Percentiles rank a stretch among this genome's conserved stretches.
Evolutionary conservation across 2,329 filamentous ascomycete species (phyloP).

Genomic region (Aspergillus fumigatus): DNA sequence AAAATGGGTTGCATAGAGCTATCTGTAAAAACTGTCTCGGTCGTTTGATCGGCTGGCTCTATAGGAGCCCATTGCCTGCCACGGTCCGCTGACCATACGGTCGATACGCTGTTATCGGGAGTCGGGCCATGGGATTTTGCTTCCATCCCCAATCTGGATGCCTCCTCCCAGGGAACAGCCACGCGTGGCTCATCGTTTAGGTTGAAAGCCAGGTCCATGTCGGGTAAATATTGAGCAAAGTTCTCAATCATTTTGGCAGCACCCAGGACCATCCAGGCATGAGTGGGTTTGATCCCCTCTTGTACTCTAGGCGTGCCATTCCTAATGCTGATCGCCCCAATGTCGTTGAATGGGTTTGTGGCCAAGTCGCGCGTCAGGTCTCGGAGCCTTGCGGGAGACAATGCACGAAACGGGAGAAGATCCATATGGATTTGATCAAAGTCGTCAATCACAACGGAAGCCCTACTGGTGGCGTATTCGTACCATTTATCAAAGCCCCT

Average conservation of each 20-base stretch:
- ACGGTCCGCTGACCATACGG: slow-evolving; percentile 36
- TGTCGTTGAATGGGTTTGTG: slow-evolving; percentile 51
- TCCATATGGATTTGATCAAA: slow-evolving; percentile 57
- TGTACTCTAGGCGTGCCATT: slow-evolving; percentile 48
- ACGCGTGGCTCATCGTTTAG: slow-evolving; percentile 58
- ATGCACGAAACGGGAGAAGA: slow-evolving; percentile 51
- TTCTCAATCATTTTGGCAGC: slow-evolving; percentile 50
- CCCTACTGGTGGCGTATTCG: slow-evolving; percentile 49
- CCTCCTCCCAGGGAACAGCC: slow-evolving; percentile 47
- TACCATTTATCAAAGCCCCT: slow-evolving; percentile 58
- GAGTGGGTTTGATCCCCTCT: slow-evolving; percentile 50
- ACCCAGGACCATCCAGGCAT: slow-evolving; percentile 57
- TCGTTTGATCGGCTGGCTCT: slow-evolving; percentile 29
- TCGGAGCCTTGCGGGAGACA: slow-evolving; percentile 49
- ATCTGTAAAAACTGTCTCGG: slow-evolving; percentile 37
- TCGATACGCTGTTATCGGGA: slow-evolving; percentile 17
- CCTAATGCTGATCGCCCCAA: slow-evolving; percentile 54
- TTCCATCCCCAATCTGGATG: slow-evolving; percentile 33
- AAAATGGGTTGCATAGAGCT: slow-evolving; percentile 39
- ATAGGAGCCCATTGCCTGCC: slow-evolving; percentile 35
- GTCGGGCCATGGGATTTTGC: slow-evolving; percentile 18
- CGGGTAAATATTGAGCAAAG: slow-evolving; percentile 53
- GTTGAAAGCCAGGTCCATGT: slow-evolving; percentile 62
- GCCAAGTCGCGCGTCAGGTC: slow-evolving; percentile 50
- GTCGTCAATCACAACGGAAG: slow-evolving; percentile 54